Evolutionary conservation across 1,284 basidiomycete species (phyloP), one percentile per base, ranked within the genome.

Genomic region (Ganoderma sinense): DNA sequence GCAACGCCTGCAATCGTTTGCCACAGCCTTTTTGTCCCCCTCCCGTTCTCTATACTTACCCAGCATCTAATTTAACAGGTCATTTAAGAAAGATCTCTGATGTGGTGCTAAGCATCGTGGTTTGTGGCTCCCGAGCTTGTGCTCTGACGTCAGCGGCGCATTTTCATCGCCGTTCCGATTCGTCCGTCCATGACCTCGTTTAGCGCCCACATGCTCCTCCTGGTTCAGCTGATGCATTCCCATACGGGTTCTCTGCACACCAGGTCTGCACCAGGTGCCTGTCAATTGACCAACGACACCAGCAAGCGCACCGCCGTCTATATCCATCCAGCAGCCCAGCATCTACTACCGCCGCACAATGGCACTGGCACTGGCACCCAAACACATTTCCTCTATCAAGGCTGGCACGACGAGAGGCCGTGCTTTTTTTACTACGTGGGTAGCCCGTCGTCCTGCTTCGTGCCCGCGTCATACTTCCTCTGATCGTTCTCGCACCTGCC

Each of bases 401-500:
- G 4, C 31, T 66, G 65, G 8, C 58, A 51, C 13, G 18, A 41
- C 20, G 8, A n/a, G 53, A 55, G 64, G 39, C 55, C 36, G 39
- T 41, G 59, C 48, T 26, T 40, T 23, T 39, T 43, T 29, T 29
- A 39, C 59, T 29, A n/a, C 59, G 58, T 60, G 55, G 29, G 55
- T 59, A 23, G n/a, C 26, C 18, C 2, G n/a, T 3, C 10, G 6
- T 31, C 14, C 55, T 41, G n/a, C 13, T 40, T 31, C 14, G 40
- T 41, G n/a, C 13, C 26, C 23, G 51, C 31, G 51, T 14, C 55
- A 65, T 56, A 40, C 39, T 20, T n/a, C 26, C 36, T 43, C 29
- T 58, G 55, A 61, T 61, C 10, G 40, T 23, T 61, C 59, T 29
- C 59, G 59, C 59, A 41, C 41, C 56, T 66, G 56, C 65, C 65